Evolutionary conservation across 371 early-diverging fungal species (phyloP).

Genomic region (Parasitella parasitica): DNA sequence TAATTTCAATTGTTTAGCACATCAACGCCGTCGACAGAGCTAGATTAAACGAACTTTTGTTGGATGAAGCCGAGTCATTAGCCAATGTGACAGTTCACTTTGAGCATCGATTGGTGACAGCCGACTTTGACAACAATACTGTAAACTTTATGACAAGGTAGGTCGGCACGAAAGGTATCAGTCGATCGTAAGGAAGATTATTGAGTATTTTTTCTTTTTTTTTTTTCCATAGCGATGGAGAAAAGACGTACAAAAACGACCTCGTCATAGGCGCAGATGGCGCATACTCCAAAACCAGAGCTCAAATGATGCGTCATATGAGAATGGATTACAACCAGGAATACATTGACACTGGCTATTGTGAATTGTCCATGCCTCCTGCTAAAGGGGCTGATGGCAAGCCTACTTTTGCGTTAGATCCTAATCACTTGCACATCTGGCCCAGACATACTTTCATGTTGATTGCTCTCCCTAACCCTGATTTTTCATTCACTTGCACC

Average conservation of each 20-base stretch:
- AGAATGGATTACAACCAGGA: conserved; percentile 82
- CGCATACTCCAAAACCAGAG: conserved; percentile 81
- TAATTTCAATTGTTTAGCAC: conserved; percentile 47
- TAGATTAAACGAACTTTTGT: conserved; percentile 75
- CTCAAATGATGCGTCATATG: conserved; percentile 71
- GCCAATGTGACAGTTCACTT: conserved; percentile 71
- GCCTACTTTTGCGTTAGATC: conserved; percentile 78
- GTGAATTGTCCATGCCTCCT: conserved; percentile 85
- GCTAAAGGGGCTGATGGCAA: conserved; percentile 42
- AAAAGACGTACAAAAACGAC: conserved; percentile 52
- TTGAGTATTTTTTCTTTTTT: neutral
- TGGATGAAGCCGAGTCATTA: conserved; percentile 67
- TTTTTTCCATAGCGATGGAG: neutral
- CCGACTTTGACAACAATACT: conserved; percentile 64
- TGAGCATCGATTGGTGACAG: conserved; percentile 55
- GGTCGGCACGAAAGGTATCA: neutral
- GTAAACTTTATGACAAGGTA: conserved; percentile 40
- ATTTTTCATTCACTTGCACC: conserved; percentile 93
- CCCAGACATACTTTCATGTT: conserved; percentile 94
- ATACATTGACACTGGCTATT: conserved; percentile 91
- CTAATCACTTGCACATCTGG: conserved; percentile 97
- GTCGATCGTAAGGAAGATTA: neutral
- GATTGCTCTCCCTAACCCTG: conserved; percentile 93
- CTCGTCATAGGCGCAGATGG: conserved; percentile 96
- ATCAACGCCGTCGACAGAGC: conserved; percentile 95